These are phyloP conservation scores for Pulveroboletus sp. DNA, from an alignment of 768 basidiomycete species.

Conservation along the genomic window DNA sequence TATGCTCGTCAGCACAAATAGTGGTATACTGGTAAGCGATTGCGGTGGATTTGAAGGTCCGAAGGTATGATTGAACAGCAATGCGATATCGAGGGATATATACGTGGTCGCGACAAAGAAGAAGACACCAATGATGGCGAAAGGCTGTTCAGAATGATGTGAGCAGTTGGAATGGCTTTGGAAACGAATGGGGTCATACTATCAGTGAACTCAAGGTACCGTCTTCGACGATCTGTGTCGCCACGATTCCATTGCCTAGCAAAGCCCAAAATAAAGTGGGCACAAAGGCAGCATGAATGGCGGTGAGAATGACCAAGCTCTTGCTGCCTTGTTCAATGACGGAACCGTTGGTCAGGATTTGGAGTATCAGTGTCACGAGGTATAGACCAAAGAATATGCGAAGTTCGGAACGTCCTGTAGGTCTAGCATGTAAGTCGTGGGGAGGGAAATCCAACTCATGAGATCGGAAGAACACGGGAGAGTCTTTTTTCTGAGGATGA, in stretches of 20 bases:
- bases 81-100: conserved; percentile 78
- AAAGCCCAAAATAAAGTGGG: conserved; percentile 78
- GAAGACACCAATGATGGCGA: conserved; percentile 49
- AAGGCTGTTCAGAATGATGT: conserved; percentile 46
- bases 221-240: conserved; percentile 91
- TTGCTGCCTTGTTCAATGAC: conserved; percentile 76
- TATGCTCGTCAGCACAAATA: conserved; percentile 79
- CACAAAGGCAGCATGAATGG: conserved; percentile 77
- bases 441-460: neutral
- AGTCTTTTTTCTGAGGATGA: neutral
- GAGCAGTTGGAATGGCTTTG: neutral
- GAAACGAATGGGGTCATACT: conserved; percentile 39
- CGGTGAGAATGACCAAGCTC: conserved; percentile 64
- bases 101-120: conserved; percentile 77
- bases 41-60: conserved; percentile 57
- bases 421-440: conserved; percentile 4
- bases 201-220: conserved; percentile 72
- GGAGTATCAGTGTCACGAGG: conserved; percentile 69
- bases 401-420: conserved; percentile 65
- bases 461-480: neutral
- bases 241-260: conserved; percentile 72
- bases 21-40: conserved; percentile 59
- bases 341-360: conserved; percentile 78
- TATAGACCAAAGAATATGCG: conserved; percentile 64
- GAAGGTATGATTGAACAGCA: conserved; percentile 61